Evolutionary conservation across 495 filamentous ascomycete species (phyloP).

Genomic region (Glutinoglossum americanum): DNA sequence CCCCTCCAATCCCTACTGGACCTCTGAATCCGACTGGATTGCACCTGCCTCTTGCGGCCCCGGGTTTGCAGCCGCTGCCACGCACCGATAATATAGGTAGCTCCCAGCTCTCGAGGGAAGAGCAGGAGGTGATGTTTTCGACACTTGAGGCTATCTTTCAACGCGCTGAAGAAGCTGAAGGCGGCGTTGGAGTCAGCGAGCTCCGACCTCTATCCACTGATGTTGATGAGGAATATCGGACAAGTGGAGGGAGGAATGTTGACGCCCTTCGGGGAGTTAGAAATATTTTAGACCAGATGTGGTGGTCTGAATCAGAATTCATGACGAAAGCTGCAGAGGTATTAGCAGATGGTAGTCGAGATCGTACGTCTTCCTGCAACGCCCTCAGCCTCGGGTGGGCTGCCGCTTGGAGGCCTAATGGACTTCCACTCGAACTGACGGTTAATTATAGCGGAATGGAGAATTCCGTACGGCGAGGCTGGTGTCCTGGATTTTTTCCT

Average conservation of each 20-base stretch:
- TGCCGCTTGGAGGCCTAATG: slow-evolving; percentile 7
- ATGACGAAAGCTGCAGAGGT: slow-evolving; percentile 32
- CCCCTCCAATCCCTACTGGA: not conserved
- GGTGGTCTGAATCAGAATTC: slow-evolving; percentile 15
- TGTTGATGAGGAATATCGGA: not conserved
- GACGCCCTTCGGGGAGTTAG: slow-evolving; percentile 1
- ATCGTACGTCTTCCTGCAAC: slow-evolving; percentile 28
- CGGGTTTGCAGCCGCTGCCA: not conserved
- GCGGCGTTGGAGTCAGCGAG: not conserved
- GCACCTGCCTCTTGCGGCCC: not conserved
- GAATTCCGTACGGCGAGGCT: slow-evolving; percentile 40
- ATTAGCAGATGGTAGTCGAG: slow-evolving; percentile 43
- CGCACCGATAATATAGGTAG: not conserved
- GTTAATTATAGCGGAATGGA: slow-evolving; percentile 22
- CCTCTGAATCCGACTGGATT: not conserved
- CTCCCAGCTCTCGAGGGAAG: not conserved
- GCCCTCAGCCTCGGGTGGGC: not conserved
- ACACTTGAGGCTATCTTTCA: slow-evolving; percentile 4
- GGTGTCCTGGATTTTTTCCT: slow-evolving; percentile 49
- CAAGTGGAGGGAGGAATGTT: not conserved
- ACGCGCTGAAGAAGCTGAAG: slow-evolving; percentile 4
- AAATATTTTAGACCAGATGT: slow-evolving; percentile 13
- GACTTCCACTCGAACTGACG: slow-evolving; percentile 4
- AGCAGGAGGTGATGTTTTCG: slow-evolving; percentile 2
- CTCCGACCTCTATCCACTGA: not conserved